Evolutionary conservation across 1,284 basidiomycete species (phyloP).

Genomic region (Puccinia triticina): DNA sequence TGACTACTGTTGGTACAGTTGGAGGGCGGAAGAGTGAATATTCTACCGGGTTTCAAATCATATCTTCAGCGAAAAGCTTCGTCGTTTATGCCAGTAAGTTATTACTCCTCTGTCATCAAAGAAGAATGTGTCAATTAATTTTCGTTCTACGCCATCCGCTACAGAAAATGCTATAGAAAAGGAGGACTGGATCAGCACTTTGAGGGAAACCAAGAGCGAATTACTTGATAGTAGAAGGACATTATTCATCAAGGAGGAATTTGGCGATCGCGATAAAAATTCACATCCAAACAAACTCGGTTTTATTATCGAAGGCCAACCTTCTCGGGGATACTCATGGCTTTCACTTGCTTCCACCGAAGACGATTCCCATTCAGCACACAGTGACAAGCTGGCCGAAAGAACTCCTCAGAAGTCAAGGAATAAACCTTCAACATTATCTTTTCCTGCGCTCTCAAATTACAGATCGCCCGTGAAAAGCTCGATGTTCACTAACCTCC

Average conservation of each 20-base stretch:
- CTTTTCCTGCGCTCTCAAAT: conserved; percentile 26
- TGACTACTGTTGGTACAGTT: conserved; percentile 33
- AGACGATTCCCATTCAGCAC: conserved; percentile 19
- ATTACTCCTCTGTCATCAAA: conserved; percentile 25
- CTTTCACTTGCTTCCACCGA: conserved; percentile 58
- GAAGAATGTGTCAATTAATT: not conserved
- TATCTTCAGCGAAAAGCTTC: conserved; percentile 66
- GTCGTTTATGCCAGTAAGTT: conserved; percentile 71
- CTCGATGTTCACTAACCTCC: conserved; percentile 4
- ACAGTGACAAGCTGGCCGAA: conserved; percentile 14
- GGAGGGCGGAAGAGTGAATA: conserved; percentile 3
- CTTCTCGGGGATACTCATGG: conserved; percentile 55
- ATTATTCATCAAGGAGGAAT: conserved; percentile 65
- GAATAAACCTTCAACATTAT: not conserved
- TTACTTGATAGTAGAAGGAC: conserved; percentile 63
- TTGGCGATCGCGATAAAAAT: conserved; percentile 71
- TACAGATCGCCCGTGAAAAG: conserved; percentile 15
- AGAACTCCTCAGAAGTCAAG: conserved; percentile 34
- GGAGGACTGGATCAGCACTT: conserved; percentile 71
- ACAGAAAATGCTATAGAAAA: conserved; percentile 68
- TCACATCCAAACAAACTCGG: conserved; percentile 70
- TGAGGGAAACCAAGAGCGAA: conserved; percentile 73
- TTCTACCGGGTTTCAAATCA: conserved; percentile 41
- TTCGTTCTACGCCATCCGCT: not conserved
- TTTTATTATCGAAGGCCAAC: conserved; percentile 62